Evolutionary conservation across 2,329 filamentous ascomycete species (phyloP), one percentile per base, ranked within the genome.

Genomic region (Fusarium sp.): DNA sequence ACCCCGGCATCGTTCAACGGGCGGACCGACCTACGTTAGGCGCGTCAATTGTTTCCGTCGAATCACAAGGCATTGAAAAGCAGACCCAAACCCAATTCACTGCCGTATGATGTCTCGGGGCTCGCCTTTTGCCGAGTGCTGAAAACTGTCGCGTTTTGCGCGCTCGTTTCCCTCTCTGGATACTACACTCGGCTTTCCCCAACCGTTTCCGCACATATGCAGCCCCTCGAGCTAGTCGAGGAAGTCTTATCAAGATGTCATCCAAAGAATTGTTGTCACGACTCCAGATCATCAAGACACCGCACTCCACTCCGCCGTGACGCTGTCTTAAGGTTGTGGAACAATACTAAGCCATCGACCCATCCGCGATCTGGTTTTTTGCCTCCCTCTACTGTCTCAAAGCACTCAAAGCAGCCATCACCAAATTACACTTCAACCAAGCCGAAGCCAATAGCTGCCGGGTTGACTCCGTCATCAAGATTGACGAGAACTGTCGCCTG

Each of bases 301-400:
- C 44, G 57, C 28, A 21, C 52, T 58, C 62, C 60, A 69, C 70
- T 55, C 69, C 59, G 60, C 61, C 41, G 57, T 42, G 52, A 58
- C 47, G 44, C 54, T 46, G 60, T 57, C 48, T 69, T 46, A 20
- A 54, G 64, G 57, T 53, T 47, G 65, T 63, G 61, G 48, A 55
- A 72, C 65, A 69, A 52, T 57, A 63, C 57, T 48, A 57, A 38
- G n/a, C 47, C 50, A 60, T 58, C 55, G 52, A 44, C 59, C 60
- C 38, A 38, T 26, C 26, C 26, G 26, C 53, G 53, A 21, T 31
- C 55, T 59, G 47, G 38, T 47, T 57, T 57, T 62, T 57, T 61
- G 56, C 54, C 28, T 66, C 56, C 56, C 39, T 31, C 44, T 23
- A 6, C 8, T 29, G 24, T 39, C 24, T 39, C 12, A 54, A 49